A percentile compares a stretch with the other conserved stretches of the same genome.
Evolutionary conservation across 768 basidiomycete species (phyloP).

Genomic region (Russula earlei): DNA sequence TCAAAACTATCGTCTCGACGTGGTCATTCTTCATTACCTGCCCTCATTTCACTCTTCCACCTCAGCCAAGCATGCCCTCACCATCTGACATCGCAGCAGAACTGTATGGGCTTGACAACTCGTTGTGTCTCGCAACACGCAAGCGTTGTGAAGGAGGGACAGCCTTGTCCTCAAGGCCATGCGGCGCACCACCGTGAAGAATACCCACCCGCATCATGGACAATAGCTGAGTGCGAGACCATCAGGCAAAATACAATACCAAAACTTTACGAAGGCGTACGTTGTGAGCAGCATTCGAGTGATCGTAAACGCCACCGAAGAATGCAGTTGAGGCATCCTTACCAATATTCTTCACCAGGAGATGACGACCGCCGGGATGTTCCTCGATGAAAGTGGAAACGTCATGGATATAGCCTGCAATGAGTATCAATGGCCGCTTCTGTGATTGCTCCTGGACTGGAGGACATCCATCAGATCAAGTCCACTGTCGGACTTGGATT

Average conservation of each 20-base stretch:
- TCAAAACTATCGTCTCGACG: not conserved
- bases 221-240: constrained; percentile 29
- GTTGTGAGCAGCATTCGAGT: constrained; percentile 84
- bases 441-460: constrained; percentile 70
- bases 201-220: constrained; percentile 56
- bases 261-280: constrained; percentile 32
- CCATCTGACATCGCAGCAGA: constrained; percentile 29
- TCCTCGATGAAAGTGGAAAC: constrained; percentile 77
- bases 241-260: not conserved
- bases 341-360: constrained; percentile 77
- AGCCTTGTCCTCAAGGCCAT: constrained; percentile 38
- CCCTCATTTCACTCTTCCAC: not conserved
- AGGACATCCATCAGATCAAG: constrained; percentile 9
- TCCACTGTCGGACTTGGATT: not conserved
- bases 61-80: constrained; percentile 29
- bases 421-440: constrained; percentile 72
- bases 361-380: constrained; percentile 84
- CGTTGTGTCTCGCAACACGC: constrained; percentile 33
- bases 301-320: constrained; percentile 87
- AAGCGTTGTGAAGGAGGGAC: constrained; percentile 43
- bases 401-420: constrained; percentile 92
- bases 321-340: constrained; percentile 90
- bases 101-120: constrained; percentile 28
- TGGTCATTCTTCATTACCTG: not conserved
- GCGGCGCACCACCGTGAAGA: constrained; percentile 44